A percentile compares a stretch with the other conserved stretches of the same genome.
Evolutionary conservation across 2,329 filamentous ascomycete species (phyloP).

Genomic region (Immersiporthe knoxdaviesiana): DNA sequence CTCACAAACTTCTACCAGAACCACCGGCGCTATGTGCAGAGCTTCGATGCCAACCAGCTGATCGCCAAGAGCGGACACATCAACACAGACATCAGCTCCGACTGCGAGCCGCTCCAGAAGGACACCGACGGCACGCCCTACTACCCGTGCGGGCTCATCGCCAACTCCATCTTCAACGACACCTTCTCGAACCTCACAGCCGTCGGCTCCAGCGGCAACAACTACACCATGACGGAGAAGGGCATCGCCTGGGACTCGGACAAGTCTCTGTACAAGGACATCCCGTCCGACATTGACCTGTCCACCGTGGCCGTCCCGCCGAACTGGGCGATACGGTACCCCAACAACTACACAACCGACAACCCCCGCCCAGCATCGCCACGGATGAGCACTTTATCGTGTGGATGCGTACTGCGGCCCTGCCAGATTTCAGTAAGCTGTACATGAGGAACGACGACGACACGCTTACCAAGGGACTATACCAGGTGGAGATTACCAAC

Average conservation of each 20-base stretch:
- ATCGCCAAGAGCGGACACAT: conserved; percentile 65
- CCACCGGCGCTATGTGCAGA: conserved; percentile 93
- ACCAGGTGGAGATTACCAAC: conserved; percentile 75
- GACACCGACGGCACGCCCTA: conserved; percentile 66
- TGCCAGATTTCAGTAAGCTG: conserved; percentile 94
- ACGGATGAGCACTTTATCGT: conserved; percentile 88
- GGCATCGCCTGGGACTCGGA: conserved; percentile 90
- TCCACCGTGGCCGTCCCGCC: conserved; percentile 77
- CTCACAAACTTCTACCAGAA: conserved; percentile 99
- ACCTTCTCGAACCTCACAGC: conserved; percentile 71
- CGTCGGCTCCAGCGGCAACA: conserved; percentile 54
- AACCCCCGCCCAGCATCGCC: conserved; percentile 73
- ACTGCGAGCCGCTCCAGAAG: conserved; percentile 74
- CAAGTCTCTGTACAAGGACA: conserved; percentile 71
- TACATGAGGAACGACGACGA: conserved; percentile 78
- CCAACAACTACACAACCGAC: conserved; percentile 67
- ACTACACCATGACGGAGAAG: conserved; percentile 77
- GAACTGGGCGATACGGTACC: conserved; percentile 78
- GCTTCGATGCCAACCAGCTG: conserved; percentile 81
- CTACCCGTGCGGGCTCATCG: conserved; percentile 94
- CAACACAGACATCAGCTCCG: conserved; percentile 48
- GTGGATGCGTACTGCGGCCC: conserved; percentile 96
- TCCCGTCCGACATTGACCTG: conserved; percentile 63
- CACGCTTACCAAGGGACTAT: conserved; percentile 70
- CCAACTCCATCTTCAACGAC: conserved; percentile 97